phyloP scores from a whole-genome alignment of 345 rosid species.

The Populus tremula region DNA sequence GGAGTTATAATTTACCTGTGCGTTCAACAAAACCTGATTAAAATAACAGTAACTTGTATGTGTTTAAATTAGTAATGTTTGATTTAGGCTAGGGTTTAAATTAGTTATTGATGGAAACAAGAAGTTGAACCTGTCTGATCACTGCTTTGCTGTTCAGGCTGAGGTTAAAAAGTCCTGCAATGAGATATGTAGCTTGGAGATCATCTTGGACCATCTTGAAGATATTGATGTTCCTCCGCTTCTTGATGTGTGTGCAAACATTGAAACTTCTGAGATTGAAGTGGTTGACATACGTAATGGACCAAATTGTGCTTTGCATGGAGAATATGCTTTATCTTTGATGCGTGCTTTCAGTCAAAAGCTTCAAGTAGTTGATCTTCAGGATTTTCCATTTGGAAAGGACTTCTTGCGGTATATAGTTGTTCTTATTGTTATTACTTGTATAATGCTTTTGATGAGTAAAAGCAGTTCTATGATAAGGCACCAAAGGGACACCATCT shows the following conservation, averaged over 20 bases:
- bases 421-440: slow-evolving; percentile 13
- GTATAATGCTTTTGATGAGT: background rate
- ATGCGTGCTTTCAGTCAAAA: slow-evolving; percentile 52
- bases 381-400: slow-evolving; percentile 53
- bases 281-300: slow-evolving; percentile 58
- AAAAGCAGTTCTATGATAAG: background rate
- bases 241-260: slow-evolving; percentile 53
- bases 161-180: slow-evolving; percentile 51
- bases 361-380: slow-evolving; percentile 64
- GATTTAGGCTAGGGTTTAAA: background rate
- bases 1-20: background rate
- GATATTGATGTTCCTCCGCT: slow-evolving; percentile 69
- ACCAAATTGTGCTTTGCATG: slow-evolving; percentile 51
- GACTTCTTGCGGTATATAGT: slow-evolving; percentile 60
- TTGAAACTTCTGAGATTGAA: slow-evolving; percentile 63
- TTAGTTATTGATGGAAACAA: background rate
- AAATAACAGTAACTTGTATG: background rate
- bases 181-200: slow-evolving; percentile 51
- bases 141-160: slow-evolving; percentile 42
- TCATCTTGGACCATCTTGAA: slow-evolving; percentile 55
- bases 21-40: too few relatives aligned
- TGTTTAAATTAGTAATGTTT: background rate
- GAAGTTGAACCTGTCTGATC: slow-evolving; percentile 2
- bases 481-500: background rate
- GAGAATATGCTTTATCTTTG: slow-evolving; percentile 58